Evolutionary conservation across 164 flowering plant species (phyloP).

Genomic region (Vitis riparia): DNA sequence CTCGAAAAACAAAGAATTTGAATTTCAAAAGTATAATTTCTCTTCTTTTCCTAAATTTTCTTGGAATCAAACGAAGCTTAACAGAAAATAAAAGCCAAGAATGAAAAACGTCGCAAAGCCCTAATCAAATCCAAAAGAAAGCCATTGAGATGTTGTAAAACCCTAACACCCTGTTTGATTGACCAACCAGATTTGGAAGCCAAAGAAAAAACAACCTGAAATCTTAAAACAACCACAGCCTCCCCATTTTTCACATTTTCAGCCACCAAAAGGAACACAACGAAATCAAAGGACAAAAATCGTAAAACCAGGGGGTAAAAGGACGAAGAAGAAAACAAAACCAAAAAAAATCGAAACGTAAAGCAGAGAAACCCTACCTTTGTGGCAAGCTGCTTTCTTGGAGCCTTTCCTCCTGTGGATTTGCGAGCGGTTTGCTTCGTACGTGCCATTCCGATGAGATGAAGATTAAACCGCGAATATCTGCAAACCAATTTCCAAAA

Average conservation of each 20-base stretch:
- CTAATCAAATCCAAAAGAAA: background rate
- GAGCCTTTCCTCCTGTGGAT: slow-evolving; percentile 44
- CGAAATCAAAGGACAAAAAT: no score
- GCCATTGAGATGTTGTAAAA: background rate
- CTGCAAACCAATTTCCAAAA: background rate
- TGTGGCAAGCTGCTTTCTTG: slow-evolving; percentile 42
- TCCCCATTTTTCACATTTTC: no score
- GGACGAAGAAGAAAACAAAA: no score
- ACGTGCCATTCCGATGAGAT: slow-evolving; percentile 31
- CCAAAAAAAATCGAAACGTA: background rate
- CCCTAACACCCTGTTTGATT: no score
- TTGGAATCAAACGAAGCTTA: background rate
- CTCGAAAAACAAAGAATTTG: no score
- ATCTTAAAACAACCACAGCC: no score
- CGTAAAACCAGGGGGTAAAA: no score
- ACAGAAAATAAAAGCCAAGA: background rate
- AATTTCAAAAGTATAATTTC: background rate
- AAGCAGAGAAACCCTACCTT: slow-evolving; percentile 18
- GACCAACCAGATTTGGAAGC: no score
- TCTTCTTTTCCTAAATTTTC: background rate
- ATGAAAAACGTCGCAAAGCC: background rate
- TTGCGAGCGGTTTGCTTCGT: slow-evolving; percentile 49
- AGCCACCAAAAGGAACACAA: no score
- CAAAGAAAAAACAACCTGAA: no score
- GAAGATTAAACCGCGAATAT: background rate